phyloP scores from a whole-genome alignment of 352 stramenopile genomes.

The Globisporangium paroecandrum region DNA sequence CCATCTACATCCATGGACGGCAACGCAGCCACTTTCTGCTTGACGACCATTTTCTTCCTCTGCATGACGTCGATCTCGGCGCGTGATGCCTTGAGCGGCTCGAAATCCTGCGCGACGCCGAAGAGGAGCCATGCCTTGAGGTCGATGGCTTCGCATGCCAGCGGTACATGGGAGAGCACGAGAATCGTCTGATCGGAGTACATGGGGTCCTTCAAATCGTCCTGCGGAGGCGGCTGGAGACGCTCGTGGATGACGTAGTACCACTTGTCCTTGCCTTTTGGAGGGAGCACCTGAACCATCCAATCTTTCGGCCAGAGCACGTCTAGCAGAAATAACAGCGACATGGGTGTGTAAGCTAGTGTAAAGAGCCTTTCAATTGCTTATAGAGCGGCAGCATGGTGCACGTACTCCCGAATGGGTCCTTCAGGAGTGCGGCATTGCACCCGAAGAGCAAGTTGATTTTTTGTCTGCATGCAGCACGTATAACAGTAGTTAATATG shows the following conservation, averaged over 20 bases:
- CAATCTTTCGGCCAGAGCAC: constrained; percentile 75
- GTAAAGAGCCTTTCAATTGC: neutral
- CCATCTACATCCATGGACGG: constrained; percentile 45
- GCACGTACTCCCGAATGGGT: constrained; percentile 59
- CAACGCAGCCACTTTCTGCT: constrained; percentile 50
- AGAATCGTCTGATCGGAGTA: constrained; percentile 51
- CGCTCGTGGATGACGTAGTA: constrained; percentile 74
- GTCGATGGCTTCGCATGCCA: constrained; percentile 47
- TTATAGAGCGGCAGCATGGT: neutral
- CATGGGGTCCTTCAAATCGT: constrained; percentile 55
- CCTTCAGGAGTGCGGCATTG: constrained; percentile 58
- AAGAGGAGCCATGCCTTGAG: constrained; percentile 58
- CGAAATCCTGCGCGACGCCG: constrained; percentile 54
- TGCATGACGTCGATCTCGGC: constrained; percentile 29
- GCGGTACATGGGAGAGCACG: constrained; percentile 54
- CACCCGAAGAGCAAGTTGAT: constrained; percentile 66
- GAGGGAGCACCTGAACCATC: constrained; percentile 54
- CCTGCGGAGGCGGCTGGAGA: constrained; percentile 47
- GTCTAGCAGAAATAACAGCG: neutral
- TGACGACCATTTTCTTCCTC: constrained; percentile 44
- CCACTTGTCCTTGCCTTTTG: constrained; percentile 47
- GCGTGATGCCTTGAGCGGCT: constrained; percentile 37
- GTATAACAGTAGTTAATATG: neutral
- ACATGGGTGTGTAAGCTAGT: neutral
- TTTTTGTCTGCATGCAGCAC: constrained; percentile 22